Conservation (phyloP, 345 rosid genomes). For the Pistacia integerrima region DNA sequence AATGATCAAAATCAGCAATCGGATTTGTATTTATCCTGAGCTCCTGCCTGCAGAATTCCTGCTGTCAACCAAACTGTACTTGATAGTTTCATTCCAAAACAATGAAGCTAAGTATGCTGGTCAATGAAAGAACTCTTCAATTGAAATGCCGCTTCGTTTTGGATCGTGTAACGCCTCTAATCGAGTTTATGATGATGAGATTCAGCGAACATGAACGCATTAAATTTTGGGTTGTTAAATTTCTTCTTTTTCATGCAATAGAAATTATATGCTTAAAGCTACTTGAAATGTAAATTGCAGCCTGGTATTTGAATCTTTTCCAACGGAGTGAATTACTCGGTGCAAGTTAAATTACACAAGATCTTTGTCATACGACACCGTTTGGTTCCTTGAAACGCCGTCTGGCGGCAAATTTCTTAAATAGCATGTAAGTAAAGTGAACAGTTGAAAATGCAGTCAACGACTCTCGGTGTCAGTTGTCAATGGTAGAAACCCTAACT, state of each 20-base stretch:
- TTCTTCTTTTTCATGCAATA: no score
- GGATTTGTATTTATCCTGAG: neutral
- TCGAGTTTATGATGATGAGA: neutral
- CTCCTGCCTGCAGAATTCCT: neutral
- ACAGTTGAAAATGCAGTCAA: constrained; percentile 2
- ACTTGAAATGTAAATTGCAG: neutral
- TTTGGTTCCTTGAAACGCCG: neutral
- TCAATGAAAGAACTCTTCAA: neutral
- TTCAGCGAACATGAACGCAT: neutral
- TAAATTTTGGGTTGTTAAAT: neutral
- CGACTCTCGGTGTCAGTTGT: neutral
- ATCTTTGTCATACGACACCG: neutral
- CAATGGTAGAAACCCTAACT: neutral
- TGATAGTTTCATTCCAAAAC: neutral
- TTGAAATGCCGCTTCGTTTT: neutral
- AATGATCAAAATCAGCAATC: constrained; percentile 1
- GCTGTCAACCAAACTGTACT: neutral
- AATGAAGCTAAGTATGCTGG: neutral
- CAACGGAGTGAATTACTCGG: no score
- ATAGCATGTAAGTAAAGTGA: neutral
- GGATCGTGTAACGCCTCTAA: neutral
- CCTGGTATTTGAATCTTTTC: no score
- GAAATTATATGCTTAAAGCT: no score
- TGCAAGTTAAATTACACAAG: no score
- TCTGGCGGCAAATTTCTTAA: constrained; percentile 13